Percentiles rank a stretch among this genome's conserved stretches.
Conservation (phyloP, 768 basidiomycete genomes). For the Pisolithus albus region DNA sequence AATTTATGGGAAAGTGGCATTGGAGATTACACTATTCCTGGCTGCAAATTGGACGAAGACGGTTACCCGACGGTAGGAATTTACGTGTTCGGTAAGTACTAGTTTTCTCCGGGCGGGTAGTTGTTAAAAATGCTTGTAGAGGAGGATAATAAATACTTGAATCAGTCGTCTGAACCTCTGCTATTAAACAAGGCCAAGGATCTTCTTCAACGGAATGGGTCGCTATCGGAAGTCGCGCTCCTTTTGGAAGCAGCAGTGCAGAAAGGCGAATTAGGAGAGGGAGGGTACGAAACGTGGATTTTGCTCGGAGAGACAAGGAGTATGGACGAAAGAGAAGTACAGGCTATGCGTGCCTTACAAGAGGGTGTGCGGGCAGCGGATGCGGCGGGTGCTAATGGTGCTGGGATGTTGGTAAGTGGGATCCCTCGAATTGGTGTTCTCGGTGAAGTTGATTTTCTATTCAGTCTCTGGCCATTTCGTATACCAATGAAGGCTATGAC, state of each 20-base stretch:
- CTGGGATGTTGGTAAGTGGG: slow-evolving; percentile 65
- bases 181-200: slow-evolving; percentile 65
- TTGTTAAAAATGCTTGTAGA: slow-evolving; percentile 38
- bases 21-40: slow-evolving; percentile 33
- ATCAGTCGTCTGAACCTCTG: slow-evolving; percentile 42
- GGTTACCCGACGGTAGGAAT: slow-evolving; percentile 68
- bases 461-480: slow-evolving; percentile 91
- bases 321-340: slow-evolving; percentile 85
- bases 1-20: slow-evolving; percentile 55
- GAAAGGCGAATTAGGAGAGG: slow-evolving; percentile 70
- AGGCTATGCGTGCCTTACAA: slow-evolving; percentile 70
- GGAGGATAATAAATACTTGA: slow-evolving; percentile 62
- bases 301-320: slow-evolving; percentile 83
- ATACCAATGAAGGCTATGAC: slow-evolving; percentile 91
- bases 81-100: slow-evolving; percentile 69
- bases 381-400: slow-evolving; percentile 52
- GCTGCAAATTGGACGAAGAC: slow-evolving; percentile 54
- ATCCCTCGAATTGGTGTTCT: not conserved
- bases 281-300: slow-evolving; percentile 88
- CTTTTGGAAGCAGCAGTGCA: slow-evolving; percentile 89
- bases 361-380: slow-evolving; percentile 68
- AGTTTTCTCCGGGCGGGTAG: not conserved
- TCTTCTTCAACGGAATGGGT: slow-evolving; percentile 72
- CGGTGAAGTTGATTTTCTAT: slow-evolving; percentile 7
- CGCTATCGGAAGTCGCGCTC: slow-evolving; percentile 79